Base-by-base conservation (phyloP, 192 early-diverging fungal species). In the Coemansia erecta region DNA sequence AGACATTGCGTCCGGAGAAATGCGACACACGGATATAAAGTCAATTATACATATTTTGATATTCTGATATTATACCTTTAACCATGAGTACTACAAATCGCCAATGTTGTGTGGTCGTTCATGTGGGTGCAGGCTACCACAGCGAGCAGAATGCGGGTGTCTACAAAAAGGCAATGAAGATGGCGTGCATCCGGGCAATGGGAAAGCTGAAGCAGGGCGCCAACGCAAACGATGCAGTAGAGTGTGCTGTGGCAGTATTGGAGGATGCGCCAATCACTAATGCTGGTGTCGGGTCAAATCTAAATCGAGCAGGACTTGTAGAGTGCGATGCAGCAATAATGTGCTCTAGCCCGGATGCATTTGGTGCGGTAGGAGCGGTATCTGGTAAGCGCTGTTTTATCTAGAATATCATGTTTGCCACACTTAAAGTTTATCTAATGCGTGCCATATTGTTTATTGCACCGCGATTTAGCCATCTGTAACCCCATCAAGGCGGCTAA, bases 311-410 rank as follows among this genome's bases (percentile, higher is more conserved):
- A 0, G 91, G 90, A 1, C 62, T 59, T 2, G 90, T 94, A 2
- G 92, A 97, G 76, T 94, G 92, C 59, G 94, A 97, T 68, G 94
- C 94, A 11, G 66, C 86, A 19, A 70, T 92, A n/a, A 93, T 92
- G 90, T 66, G 82, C 35, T 77, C 84, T 1, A 59, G 70, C 10
- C 68, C 77, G 0, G 82, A 85, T n/a, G 65, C 70, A n/a, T 93
- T 92, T 82, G 90, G 87, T 3, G 90, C 85, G 12, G 85, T 94
- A 0, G 92, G 87, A 0, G 87, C 90, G 11, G 76, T 88, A 2
- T 60, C 80, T 45, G 85, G 86, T 71, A 58, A 82, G 33, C 53
- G 47, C 15, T 57, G 73, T n/a, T 35, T 64, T 63, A 0, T 70
- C 70, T 19, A 41, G 13, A 31, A 31, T 7, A 7, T 7, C 7